Evolutionary conservation across 768 basidiomycete species (phyloP).

Genomic region (Leccinum obscurum): DNA sequence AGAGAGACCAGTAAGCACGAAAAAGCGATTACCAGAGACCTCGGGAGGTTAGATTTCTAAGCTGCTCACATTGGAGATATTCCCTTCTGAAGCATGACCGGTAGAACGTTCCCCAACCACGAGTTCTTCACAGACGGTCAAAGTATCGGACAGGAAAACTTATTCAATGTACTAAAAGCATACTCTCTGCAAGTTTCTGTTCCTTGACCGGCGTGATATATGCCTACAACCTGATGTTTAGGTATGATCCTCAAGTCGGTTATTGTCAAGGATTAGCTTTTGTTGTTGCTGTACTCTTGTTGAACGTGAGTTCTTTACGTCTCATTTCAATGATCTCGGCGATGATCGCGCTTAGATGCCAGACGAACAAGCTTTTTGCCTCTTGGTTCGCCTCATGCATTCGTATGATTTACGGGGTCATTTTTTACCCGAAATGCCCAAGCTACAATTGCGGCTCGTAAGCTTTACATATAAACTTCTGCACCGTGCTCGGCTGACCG

Average conservation of each 20-base stretch:
- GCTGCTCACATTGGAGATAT: neutral
- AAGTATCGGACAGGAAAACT: slow-evolving; percentile 94
- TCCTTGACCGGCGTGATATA: neutral
- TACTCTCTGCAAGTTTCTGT: slow-evolving; percentile 75
- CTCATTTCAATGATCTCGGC: neutral
- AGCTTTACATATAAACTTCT: slow-evolving; percentile 25
- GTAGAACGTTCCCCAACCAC: slow-evolving; percentile 94
- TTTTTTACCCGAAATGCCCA: slow-evolving; percentile 99
- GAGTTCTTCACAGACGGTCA: slow-evolving; percentile 93
- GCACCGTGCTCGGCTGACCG: neutral
- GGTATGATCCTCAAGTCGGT: slow-evolving; percentile 91
- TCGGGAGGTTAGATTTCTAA: slow-evolving; percentile 61
- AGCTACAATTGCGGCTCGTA: slow-evolving; percentile 87
- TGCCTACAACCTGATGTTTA: slow-evolving; percentile 27
- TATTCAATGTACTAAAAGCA: slow-evolving; percentile 97
- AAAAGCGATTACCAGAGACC: slow-evolving; percentile 90
- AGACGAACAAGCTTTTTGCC: slow-evolving; percentile 97
- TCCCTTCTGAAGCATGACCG: slow-evolving; percentile 13
- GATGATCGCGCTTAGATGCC: slow-evolving; percentile 75
- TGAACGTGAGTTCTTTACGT: slow-evolving; percentile 64
- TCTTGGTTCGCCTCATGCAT: slow-evolving; percentile 93
- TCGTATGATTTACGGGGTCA: slow-evolving; percentile 95
- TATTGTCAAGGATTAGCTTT: slow-evolving; percentile 98
- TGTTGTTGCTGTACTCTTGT: slow-evolving; percentile 87
- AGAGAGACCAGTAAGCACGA: slow-evolving; percentile 88